Conservation (phyloP, 768 basidiomycete species). For the Pleurotus ostreatus region DNA sequence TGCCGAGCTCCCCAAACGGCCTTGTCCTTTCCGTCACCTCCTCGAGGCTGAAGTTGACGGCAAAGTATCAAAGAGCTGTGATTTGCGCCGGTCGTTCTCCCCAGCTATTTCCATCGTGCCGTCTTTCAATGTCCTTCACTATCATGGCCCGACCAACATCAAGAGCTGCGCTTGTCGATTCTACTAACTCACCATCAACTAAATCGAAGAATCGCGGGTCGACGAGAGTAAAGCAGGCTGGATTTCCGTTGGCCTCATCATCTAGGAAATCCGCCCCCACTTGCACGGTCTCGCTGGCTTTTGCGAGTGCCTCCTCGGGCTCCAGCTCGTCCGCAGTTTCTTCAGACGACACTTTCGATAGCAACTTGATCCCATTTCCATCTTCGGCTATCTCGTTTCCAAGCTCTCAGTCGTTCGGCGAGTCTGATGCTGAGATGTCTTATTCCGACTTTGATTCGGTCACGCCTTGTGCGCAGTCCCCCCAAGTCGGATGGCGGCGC, state of each 20-base stretch:
- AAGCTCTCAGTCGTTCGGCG: not conserved
- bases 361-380: conserved; percentile 1
- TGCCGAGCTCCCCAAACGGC: not conserved
- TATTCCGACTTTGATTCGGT: not conserved
- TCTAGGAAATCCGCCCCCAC: conserved; percentile 5
- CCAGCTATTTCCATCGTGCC: not conserved
- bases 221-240: not conserved
- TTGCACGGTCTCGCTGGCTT: conserved; percentile 4
- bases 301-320: not conserved
- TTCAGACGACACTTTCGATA: not conserved
- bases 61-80: not conserved
- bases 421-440: conserved; percentile 1
- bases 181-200: not conserved
- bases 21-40: not conserved
- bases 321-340: not conserved
- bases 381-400: conserved; percentile 3
- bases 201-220: not conserved
- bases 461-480: not conserved
- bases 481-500: conserved; percentile 11
- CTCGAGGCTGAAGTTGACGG: not conserved
- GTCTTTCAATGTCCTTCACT: not conserved
- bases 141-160: not conserved
- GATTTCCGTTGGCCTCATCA: conserved; percentile 1
- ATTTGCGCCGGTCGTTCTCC: conserved; percentile 8
- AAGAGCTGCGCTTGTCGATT: not conserved